Evolutionary conservation across 495 filamentous ascomycete species (phyloP).

Genomic region (Penicillium cosmopolitanum): DNA sequence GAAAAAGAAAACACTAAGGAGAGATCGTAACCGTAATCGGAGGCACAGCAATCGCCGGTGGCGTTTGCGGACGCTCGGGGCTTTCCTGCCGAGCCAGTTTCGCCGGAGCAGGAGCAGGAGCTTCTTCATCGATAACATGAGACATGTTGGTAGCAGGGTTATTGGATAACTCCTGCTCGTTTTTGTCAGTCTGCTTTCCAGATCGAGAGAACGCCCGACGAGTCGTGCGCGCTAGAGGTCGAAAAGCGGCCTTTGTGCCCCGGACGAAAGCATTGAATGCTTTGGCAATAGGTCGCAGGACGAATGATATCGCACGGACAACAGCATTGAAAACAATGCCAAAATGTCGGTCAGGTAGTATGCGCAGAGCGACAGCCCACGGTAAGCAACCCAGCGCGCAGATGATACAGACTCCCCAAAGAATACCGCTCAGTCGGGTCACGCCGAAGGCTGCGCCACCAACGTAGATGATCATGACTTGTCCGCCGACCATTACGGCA

Average conservation of each 20-base stretch:
- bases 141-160: conserved; percentile 18
- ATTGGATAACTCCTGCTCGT: neutral
- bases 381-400: conserved; percentile 74
- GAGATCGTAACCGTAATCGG: conserved; percentile 45
- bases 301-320: conserved; percentile 24
- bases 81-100: conserved; percentile 18
- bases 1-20: conserved; percentile 15
- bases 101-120: conserved; percentile 8
- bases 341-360: conserved; percentile 63
- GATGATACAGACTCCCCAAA: conserved; percentile 79
- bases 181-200: neutral
- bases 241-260: conserved; percentile 22
- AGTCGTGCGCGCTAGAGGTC: conserved; percentile 29
- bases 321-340: conserved; percentile 44
- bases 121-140: conserved; percentile 9
- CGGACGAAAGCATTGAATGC: conserved; percentile 22
- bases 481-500: conserved; percentile 74
- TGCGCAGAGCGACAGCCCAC: conserved; percentile 71
- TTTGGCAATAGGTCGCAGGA: conserved; percentile 36
- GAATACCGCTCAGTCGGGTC: conserved; percentile 62
- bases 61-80: conserved; percentile 26
- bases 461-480: conserved; percentile 80
- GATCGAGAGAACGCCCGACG: conserved; percentile 20
- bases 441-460: conserved; percentile 76
- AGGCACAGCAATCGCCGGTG: conserved; percentile 31